Evolutionary conservation across 129 eudicot genomes (phyloP), one percentile per base, ranked within the genome.

Genomic region (Saposhnikovia divaricata): DNA sequence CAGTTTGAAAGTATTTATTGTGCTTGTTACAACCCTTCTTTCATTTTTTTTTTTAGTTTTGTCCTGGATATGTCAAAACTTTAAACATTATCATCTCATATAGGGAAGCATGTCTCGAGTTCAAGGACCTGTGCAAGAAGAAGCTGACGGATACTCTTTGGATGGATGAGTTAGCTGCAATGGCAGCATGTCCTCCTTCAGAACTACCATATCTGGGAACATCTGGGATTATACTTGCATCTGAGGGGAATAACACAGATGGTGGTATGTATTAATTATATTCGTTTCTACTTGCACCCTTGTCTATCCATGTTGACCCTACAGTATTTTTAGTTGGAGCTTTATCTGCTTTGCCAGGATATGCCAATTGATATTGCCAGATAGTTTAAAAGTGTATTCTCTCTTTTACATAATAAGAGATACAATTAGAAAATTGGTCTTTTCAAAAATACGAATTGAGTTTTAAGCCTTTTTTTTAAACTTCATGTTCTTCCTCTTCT

Each of bases 141-240:
- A 93, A 93, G 86, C 88, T 84, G 77, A 85, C 84, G n/a, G 98
- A 93, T 81, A 92, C 91, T 53, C 89, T 90, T 63, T 93, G 98
- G 98, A 91, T 88, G 89, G 92, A 88, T 81, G 97, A 93, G 83
- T 84, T 93, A 84, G 98, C 98, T 39, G 96, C 97, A 83, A 88
- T 93, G 90, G 90, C 91, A 66, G 96, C 98, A 61, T 88, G 50
- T 21, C 77, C 92, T 5, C 87, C 90, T 71, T 75, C 95, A 19
- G 96, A 88, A 43, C 84, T 91, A 19, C 85, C 98, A 8, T 93
- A 81, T 82, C 51, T 87, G 68, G 98, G 90, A 72, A 82, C 92
- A 47, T 88, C 95, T 39, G 98, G 98, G 61, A 82, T 93, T 55
- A 78, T 88, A 79, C 84, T 93, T 59, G 77, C 97, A 40, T 85